Conservation (phyloP, 108 stramenopile species). For the Cyclostephanos invisitatus region DNA sequence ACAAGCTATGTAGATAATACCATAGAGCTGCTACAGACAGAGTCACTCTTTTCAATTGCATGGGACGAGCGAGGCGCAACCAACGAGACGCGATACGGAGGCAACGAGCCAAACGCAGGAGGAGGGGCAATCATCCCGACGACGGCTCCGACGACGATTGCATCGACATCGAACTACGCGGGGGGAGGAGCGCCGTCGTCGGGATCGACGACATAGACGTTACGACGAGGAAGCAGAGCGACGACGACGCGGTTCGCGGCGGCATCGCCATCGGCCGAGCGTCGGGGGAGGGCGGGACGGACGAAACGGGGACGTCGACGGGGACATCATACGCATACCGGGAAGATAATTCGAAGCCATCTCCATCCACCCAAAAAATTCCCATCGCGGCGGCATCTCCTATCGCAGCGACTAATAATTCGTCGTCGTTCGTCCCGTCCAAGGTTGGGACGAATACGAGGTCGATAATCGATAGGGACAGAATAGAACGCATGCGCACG, state of each 20-base stretch:
- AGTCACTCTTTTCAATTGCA: not conserved
- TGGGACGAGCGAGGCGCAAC: slow-evolving; percentile 40
- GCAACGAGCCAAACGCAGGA: slow-evolving; percentile 25
- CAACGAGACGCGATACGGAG: slow-evolving; percentile 35
- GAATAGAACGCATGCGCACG: slow-evolving; percentile 36
- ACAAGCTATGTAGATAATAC: too few species aligned
- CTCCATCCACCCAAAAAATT: too few species aligned
- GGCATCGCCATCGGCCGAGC: too few species aligned
- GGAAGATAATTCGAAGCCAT: too few species aligned
- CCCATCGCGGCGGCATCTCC: too few species aligned
- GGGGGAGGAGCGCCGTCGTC: too few species aligned
- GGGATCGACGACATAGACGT: too few species aligned
- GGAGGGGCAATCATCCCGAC: slow-evolving; percentile 7
- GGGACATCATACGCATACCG: not conserved
- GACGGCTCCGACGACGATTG: slow-evolving; percentile 5
- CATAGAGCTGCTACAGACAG: too few species aligned
- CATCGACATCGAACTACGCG: slow-evolving; percentile 6
- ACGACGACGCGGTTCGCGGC: too few species aligned
- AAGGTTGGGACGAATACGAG: not conserved
- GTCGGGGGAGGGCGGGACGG: not conserved
- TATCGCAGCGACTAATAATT: not conserved
- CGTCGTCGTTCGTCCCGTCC: not conserved
- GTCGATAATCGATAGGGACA: slow-evolving; percentile 10
- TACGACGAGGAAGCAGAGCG: too few species aligned
- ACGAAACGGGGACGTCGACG: not conserved